These are phyloP conservation scores for Salix udensis DNA, from an alignment of 345 rosid genomes.

Conservation along the genomic window DNA sequence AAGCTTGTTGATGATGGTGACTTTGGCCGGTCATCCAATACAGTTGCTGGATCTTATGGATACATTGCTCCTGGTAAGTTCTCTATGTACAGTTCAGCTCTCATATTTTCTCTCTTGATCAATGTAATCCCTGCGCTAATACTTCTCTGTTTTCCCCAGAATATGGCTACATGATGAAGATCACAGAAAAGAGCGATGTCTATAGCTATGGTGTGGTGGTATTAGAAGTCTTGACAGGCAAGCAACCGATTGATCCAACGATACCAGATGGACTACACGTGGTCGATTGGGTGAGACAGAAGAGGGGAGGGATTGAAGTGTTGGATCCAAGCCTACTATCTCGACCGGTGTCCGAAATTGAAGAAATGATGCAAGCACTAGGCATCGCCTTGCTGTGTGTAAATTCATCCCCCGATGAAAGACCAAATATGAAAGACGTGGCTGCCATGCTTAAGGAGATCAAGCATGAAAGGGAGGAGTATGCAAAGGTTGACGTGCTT, in stretches of 20 bases:
- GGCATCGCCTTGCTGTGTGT: conserved; percentile 77
- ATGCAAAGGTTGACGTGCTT: conserved; percentile 65
- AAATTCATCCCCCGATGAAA: conserved; percentile 63
- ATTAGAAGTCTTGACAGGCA: conserved; percentile 83
- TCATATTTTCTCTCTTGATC: neutral
- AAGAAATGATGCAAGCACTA: conserved; percentile 82
- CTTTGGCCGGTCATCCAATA: conserved; percentile 72
- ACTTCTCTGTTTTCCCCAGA: conserved; percentile 37
- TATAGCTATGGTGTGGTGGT: conserved; percentile 91
- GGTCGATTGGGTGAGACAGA: conserved; percentile 82
- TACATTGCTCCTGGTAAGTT: conserved; percentile 90
- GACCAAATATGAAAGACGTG: conserved; percentile 92
- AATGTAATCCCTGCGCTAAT: neutral
- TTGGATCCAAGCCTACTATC: conserved; percentile 55
- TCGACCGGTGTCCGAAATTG: conserved; percentile 52
- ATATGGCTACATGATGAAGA: conserved; percentile 92
- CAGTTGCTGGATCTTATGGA: conserved; percentile 93
- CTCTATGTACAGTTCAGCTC: neutral
- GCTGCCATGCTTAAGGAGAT: conserved; percentile 95
- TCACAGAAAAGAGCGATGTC: conserved; percentile 92
- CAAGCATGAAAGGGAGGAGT: conserved; percentile 76
- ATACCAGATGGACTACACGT: conserved; percentile 80
- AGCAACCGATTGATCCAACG: conserved; percentile 89
- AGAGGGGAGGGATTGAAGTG: conserved; percentile 59
- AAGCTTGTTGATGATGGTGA: conserved; percentile 91